Base-by-base conservation (phyloP, 169 alveolate genomes). In the Cryptosporidium sp. region DNA sequence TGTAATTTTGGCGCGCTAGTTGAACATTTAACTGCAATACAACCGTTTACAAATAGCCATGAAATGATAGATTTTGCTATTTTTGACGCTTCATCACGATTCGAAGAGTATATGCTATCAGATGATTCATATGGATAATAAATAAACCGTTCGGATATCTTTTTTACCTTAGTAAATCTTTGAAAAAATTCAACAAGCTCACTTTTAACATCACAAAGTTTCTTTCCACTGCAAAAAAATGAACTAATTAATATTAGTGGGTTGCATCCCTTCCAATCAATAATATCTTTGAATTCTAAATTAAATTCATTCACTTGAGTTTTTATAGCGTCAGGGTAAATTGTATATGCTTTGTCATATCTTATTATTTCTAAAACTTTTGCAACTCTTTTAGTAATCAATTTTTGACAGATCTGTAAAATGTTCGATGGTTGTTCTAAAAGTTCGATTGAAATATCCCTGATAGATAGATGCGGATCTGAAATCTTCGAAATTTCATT, bases 391-490 rank as follows among this genome's bases (percentile, higher is more conserved):
- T 67, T 29, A 26, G 50, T 10, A 41, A 80, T 51, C 1, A 80
- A 26, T 16, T 61, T 51, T 14, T 80, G 29, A 18, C 80, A 80
- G 45, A 59, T 16, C 8, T 65, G 8, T 21, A 80, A 39, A 29
- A 80, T 65, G 39, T 41, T 43, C n/a, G 89, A 39, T 9, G 65
- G 74, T 6, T 61, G 68, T 23, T 80, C 89, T 23, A 80, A 45
- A 43, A 80, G 89, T 8, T 80, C 75, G 18, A 6, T 45, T 62
- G 89, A 80, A n/a, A 80, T 80, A 18, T 80, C 89, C 31, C 35
- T 61, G 33, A 80, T 80, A 3, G 89, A 80, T 48, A 80, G 12
- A 35, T 80, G 89, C 6, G 89, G 89, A 26, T 80, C 89, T 29
- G 68, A 41, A 59, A 41, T 21, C 33, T 80, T 65, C 6, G 21